These are phyloP conservation scores for Pyricularia pennisetigena DNA, from an alignment of 2,329 filamentous ascomycete genomes.

Conservation along the genomic window DNA sequence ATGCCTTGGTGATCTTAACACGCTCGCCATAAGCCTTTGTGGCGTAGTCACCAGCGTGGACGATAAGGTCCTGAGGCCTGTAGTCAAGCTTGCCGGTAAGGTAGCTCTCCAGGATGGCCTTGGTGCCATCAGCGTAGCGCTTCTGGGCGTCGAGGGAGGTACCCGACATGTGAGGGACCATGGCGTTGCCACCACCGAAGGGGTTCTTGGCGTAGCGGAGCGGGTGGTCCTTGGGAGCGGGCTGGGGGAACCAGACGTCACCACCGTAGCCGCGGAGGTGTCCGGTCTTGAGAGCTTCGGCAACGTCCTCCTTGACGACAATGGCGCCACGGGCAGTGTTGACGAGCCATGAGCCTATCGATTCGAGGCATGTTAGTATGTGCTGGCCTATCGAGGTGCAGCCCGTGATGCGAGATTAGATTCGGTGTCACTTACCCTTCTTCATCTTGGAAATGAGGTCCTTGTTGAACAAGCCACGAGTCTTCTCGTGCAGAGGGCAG, in stretches of 20 bases:
- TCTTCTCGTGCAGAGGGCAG: conserved; percentile 98
- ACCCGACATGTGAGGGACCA: conserved; percentile 98
- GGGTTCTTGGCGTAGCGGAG: conserved; percentile 90
- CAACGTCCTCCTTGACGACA: conserved; percentile 98
- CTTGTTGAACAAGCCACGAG: conserved; percentile 94
- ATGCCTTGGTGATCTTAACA: conserved; percentile 24
- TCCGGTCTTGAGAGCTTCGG: conserved; percentile 81
- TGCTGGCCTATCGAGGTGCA: neutral
- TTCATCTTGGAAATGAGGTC: conserved; percentile 87
- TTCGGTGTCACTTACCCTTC: conserved; percentile 51
- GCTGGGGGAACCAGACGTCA: conserved; percentile 96
- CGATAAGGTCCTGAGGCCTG: conserved; percentile 81
- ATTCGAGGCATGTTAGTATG: neutral
- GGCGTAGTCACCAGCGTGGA: conserved; percentile 81
- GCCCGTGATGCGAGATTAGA: neutral
- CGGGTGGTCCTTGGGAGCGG: conserved; percentile 84
- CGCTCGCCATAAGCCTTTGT: conserved; percentile 88
- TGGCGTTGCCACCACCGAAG: conserved; percentile 95
- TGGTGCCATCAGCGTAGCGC: conserved; percentile 78
- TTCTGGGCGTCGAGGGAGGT: conserved; percentile 97
- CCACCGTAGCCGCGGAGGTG: conserved; percentile 85
- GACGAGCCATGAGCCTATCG: conserved; percentile 78
- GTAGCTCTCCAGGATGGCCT: conserved; percentile 87
- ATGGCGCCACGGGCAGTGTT: conserved; percentile 99
- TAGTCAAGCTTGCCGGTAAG: conserved; percentile 84